Percentiles rank a stretch among this genome's conserved stretches.
Evolutionary conservation across 1,284 basidiomycete species (phyloP).

Genomic region (Cryptococcus sp.): DNA sequence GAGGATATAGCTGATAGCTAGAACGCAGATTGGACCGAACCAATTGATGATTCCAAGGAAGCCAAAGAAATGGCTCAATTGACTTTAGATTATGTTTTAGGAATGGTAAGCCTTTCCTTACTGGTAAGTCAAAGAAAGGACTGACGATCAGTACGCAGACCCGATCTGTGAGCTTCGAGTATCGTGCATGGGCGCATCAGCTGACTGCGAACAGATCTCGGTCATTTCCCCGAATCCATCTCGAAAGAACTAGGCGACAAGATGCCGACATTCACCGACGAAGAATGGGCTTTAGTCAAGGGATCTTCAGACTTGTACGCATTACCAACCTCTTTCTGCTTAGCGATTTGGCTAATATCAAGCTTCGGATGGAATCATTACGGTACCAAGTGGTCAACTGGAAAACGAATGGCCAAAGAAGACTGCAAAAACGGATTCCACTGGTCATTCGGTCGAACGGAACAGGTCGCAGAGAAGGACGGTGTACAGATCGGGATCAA

Average conservation of each 20-base stretch:
- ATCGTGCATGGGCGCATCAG: slow-evolving; percentile 44
- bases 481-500: slow-evolving; percentile 22
- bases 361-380: slow-evolving; percentile 30
- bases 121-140: neutral
- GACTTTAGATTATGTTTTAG: slow-evolving; percentile 11
- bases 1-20: neutral
- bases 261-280: slow-evolving; percentile 60
- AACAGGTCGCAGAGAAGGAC: slow-evolving; percentile 17
- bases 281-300: slow-evolving; percentile 59
- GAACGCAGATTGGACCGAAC: slow-evolving; percentile 25
- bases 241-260: slow-evolving; percentile 57
- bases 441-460: slow-evolving; percentile 12
- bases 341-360: neutral
- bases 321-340: neutral
- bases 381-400: slow-evolving; percentile 19
- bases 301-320: slow-evolving; percentile 37
- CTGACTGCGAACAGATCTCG: slow-evolving; percentile 57
- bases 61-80: slow-evolving; percentile 12
- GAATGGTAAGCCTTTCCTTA: slow-evolving; percentile 10
- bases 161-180: slow-evolving; percentile 17
- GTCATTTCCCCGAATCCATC: slow-evolving; percentile 63
- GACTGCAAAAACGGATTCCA: slow-evolving; percentile 4
- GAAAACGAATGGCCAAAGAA: slow-evolving; percentile 6
- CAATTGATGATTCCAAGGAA: slow-evolving; percentile 18
- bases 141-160: slow-evolving; percentile 20